Conservation (phyloP, 805 yeast genomes). For the Ogataea pignaliae region DNA sequence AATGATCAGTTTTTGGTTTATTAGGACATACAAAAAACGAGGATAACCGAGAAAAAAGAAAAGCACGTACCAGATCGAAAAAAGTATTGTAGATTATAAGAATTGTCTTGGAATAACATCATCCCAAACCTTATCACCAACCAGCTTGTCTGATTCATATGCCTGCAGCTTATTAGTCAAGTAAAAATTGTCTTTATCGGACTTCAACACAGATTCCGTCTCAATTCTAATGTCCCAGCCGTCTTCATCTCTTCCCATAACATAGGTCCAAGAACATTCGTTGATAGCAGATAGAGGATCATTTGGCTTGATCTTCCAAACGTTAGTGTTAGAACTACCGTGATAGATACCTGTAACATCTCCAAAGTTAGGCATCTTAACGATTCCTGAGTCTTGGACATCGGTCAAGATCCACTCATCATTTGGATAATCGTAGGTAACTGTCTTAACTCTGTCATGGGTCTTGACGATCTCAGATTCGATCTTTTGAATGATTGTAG, state of each 20-base stretch:
- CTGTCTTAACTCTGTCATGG: slow-evolving; percentile 24
- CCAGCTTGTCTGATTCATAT: slow-evolving; percentile 28
- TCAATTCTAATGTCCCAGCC: slow-evolving; percentile 36
- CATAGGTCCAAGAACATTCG: slow-evolving; percentile 37
- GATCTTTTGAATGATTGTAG: slow-evolving; percentile 28
- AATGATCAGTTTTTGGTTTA: no score
- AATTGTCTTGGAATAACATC: slow-evolving; percentile 32
- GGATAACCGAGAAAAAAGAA: neutral
- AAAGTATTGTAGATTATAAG: slow-evolving; percentile 14
- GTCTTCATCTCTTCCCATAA: slow-evolving; percentile 37
- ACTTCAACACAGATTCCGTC: slow-evolving; percentile 27
- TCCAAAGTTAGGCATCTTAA: slow-evolving; percentile 29
- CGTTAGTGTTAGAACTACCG: slow-evolving; percentile 37
- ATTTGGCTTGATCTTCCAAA: slow-evolving; percentile 32
- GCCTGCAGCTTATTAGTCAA: slow-evolving; percentile 32
- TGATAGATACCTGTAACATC: slow-evolving; percentile 34
- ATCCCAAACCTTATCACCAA: slow-evolving; percentile 33
- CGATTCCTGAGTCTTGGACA: slow-evolving; percentile 33
- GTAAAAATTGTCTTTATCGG: slow-evolving; percentile 31
- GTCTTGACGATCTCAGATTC: slow-evolving; percentile 23
- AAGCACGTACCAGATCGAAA: no score
- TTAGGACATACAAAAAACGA: no score
- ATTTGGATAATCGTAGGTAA: slow-evolving; percentile 30
- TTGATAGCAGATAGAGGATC: slow-evolving; percentile 38
- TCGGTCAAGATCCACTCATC: slow-evolving; percentile 33